Evolutionary conservation across 2,329 filamentous ascomycete species (phyloP).

Genomic region (Penicillium oxalicum): DNA sequence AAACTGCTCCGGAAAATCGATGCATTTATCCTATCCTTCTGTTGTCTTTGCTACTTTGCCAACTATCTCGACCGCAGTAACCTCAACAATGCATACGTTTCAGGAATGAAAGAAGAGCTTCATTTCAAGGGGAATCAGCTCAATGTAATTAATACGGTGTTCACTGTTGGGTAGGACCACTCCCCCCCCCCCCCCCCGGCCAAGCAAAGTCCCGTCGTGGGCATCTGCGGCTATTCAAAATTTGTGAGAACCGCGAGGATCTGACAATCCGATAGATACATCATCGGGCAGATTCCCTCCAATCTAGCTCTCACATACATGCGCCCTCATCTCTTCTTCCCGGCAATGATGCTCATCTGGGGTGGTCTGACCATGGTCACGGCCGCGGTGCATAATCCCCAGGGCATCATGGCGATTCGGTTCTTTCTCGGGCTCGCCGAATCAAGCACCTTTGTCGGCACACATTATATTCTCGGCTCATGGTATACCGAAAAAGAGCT

Average conservation of each 20-base stretch:
- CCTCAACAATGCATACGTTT: slow-evolving; percentile 45
- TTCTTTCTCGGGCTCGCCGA: slow-evolving; percentile 35
- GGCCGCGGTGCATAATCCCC: slow-evolving; percentile 24
- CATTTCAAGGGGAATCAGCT: slow-evolving; percentile 27
- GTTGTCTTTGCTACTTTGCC: slow-evolving; percentile 45
- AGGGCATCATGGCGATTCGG: slow-evolving; percentile 31
- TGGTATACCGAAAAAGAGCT: slow-evolving; percentile 42
- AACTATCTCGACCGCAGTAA: slow-evolving; percentile 46
- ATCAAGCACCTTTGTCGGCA: slow-evolving; percentile 29
- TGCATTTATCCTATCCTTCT: slow-evolving; percentile 43
- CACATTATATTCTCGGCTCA: slow-evolving; percentile 36
- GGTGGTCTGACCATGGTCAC: slow-evolving; percentile 30
- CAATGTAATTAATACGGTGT: slow-evolving; percentile 23
- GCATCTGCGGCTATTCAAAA: too few relatives aligned
- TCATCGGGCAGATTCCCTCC: slow-evolving; percentile 21
- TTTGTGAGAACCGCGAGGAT: too few relatives aligned
- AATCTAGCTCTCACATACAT: slow-evolving; percentile 24
- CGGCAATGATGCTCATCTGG: slow-evolving; percentile 28
- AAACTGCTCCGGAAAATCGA: slow-evolving; percentile 47
- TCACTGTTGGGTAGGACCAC: slow-evolving; percentile 16
- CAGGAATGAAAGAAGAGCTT: slow-evolving; percentile 31
- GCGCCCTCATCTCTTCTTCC: slow-evolving; percentile 24
- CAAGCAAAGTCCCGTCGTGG: too few relatives aligned
- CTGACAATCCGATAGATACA: slow-evolving; percentile 7
- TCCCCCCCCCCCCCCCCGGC: too few relatives aligned